A percentile compares a stretch with the other conserved stretches of the same genome.
phyloP scores from a whole-genome alignment of 768 basidiomycete species.

The Coprinopsis cinerea region DNA sequence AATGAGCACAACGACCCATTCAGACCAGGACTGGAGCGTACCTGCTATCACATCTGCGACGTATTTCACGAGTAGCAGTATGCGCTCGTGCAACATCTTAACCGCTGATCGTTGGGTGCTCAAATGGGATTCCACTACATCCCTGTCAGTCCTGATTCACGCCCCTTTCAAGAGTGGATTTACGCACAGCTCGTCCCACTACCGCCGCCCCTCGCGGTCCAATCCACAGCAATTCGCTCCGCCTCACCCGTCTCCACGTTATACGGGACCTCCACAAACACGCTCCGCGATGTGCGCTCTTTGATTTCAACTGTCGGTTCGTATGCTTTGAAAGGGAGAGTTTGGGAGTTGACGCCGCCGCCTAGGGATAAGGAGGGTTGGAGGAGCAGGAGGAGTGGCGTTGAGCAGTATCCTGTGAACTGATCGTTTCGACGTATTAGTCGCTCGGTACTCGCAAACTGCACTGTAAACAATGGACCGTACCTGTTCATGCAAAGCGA shows the following conservation, averaged over 20 bases:
- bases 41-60: slow-evolving; percentile 72
- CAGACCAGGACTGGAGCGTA: slow-evolving; percentile 23
- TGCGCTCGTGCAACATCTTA: slow-evolving; percentile 93
- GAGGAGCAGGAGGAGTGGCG: slow-evolving; percentile 80
- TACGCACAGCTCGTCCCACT: slow-evolving; percentile 74
- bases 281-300: slow-evolving; percentile 68
- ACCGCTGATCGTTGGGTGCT: slow-evolving; percentile 92
- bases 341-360: slow-evolving; percentile 55
- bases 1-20: not conserved
- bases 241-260: slow-evolving; percentile 97
- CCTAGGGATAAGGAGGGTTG: slow-evolving; percentile 48
- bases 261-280: slow-evolving; percentile 81
- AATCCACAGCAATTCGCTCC: slow-evolving; percentile 97
- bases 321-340: slow-evolving; percentile 89
- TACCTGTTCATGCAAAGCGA: slow-evolving; percentile 83
- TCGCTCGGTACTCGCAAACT: not conserved
- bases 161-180: not conserved
- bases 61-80: slow-evolving; percentile 82
- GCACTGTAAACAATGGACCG: not conserved
- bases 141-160: no score
- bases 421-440: slow-evolving; percentile 24
- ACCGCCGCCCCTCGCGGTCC: slow-evolving; percentile 82
- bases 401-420: slow-evolving; percentile 83
- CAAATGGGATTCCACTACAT: slow-evolving; percentile 81
- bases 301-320: slow-evolving; percentile 86